phyloP scores from a whole-genome alignment of 345 rosid species.

The Brassica incana region DNA sequence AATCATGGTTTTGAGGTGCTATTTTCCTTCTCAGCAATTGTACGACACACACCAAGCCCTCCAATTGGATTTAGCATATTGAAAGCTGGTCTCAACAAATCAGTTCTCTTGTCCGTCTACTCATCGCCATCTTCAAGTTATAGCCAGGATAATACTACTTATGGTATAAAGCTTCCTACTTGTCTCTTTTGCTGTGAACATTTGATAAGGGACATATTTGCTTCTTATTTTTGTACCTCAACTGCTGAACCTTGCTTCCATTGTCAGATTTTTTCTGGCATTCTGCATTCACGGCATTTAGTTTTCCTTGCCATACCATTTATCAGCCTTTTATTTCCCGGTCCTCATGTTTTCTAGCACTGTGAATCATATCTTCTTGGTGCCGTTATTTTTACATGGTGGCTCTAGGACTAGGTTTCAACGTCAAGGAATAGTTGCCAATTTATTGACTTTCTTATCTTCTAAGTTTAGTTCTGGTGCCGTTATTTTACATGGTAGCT shows the following conservation, averaged over 20 bases:
- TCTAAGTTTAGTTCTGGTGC: conserved; percentile 2
- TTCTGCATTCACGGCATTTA: conserved; percentile 15
- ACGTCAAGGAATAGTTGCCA: conserved; percentile 20
- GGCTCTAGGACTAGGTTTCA: conserved; percentile 6
- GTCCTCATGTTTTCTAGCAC: conserved; percentile 2
- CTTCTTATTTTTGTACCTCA: conserved; percentile 14
- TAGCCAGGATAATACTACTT: conserved; percentile 56
- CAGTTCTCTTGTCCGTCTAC: conserved; percentile 92
- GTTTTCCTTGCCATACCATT: neutral
- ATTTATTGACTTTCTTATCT: conserved; percentile 5
- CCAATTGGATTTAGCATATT: conserved; percentile 94
- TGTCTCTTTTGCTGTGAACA: conserved; percentile 18
- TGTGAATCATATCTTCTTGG: conserved; percentile 24
- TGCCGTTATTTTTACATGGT: neutral
- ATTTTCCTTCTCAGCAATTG: conserved; percentile 89
- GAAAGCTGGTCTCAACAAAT: conserved; percentile 96
- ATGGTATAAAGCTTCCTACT: conserved; percentile 58
- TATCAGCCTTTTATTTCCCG: conserved; percentile 9
- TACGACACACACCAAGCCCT: conserved; percentile 82
- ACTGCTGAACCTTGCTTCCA: conserved; percentile 32
- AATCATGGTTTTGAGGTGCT: conserved; percentile 93
- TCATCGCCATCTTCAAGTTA: conserved; percentile 55
- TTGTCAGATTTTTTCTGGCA: conserved; percentile 18
- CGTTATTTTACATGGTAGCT: neutral
- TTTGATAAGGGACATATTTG: conserved; percentile 16